Evolutionary conservation across 352 stramenopile genomes (phyloP).

Genomic region (Phytophthora sansomeana): DNA sequence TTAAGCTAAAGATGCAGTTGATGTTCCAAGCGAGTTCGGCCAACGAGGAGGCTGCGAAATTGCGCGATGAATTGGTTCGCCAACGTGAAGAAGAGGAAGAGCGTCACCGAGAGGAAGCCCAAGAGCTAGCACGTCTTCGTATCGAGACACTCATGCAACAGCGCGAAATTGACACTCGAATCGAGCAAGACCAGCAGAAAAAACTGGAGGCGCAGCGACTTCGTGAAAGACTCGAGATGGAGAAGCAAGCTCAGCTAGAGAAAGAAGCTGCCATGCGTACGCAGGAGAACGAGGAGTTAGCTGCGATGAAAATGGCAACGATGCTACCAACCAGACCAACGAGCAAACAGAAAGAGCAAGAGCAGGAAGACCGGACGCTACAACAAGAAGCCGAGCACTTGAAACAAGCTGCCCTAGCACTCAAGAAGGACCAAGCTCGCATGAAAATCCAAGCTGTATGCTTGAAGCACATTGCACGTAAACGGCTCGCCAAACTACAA

Average conservation of each 20-base stretch:
- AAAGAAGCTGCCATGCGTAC: conserved; percentile 56
- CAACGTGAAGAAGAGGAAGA: conserved; percentile 58
- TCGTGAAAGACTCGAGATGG: conserved; percentile 50
- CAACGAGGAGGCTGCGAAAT: conserved; percentile 51
- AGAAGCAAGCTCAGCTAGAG: conserved; percentile 52
- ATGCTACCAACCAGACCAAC: conserved; percentile 45
- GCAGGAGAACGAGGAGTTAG: conserved; percentile 72
- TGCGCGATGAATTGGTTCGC: conserved; percentile 52
- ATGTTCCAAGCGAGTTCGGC: conserved; percentile 61
- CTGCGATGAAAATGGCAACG: conserved; percentile 56
- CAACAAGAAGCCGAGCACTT: conserved; percentile 58
- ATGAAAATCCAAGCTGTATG: conserved; percentile 73
- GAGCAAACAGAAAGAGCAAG: conserved; percentile 43
- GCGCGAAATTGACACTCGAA: conserved; percentile 47
- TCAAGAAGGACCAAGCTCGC: conserved; percentile 62
- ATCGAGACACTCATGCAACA: conserved; percentile 71
- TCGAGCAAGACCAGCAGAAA: conserved; percentile 44
- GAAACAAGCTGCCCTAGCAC: conserved; percentile 44
- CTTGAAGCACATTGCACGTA: conserved; percentile 54
- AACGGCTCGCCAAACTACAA: conserved; percentile 56
- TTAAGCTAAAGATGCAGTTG: conserved; percentile 72
- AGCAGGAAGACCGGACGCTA: conserved; percentile 39
- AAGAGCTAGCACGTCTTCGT: conserved; percentile 62
- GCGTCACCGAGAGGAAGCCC: conserved; percentile 54
- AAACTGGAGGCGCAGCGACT: conserved; percentile 50